Base-by-base conservation (phyloP, 2,329 filamentous ascomycete genomes). In the Hirsutella minnesotensis region DNA sequence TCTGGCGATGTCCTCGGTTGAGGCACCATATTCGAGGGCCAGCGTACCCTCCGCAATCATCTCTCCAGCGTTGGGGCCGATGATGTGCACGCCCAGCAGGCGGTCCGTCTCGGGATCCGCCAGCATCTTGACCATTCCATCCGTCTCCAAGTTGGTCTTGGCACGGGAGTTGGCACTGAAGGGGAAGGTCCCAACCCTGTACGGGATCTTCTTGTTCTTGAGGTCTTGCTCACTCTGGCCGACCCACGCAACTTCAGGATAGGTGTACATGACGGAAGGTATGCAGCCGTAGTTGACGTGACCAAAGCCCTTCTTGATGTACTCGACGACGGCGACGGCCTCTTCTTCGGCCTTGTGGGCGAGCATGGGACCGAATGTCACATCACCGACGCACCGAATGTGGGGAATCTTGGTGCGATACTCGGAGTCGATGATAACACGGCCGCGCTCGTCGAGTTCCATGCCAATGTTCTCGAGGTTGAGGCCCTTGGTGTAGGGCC, bases 291-390 rank as follows among this genome's bases (percentile, higher is more conserved):
- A 98, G 82, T 98, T 98, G 69, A 98, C 92, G 67, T 98, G 92
- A 46, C 92, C 92, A 67, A 94, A 84, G 52, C 88, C 88, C 75
- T 96, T 96, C 72, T 86, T 90, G 68, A 98, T 92, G 74, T 88
- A 96, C 69, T 98, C 92, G 49, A 96, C 75, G 45, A 83, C 90
- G 27, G 92, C 92, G 50, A 96, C 89, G 47, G 78, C 92, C 70
- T 98, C 92, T 69, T 98, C 92, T 69, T 98, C 92, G 41, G 92
- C 92, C 78, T 98, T 98, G 78, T 98, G 92, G 43, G 92, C 92
- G 58, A 98, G 81, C 92, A 98, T 98, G 59, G 89, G 89, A 9
- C 92, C 92, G 64, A 98, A 98, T 38, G 92, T 98, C 60, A 80
- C 86, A 65, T 96, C 92, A 60, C 92, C 92, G 53, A 96, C 84